Evolutionary conservation across 805 yeast genomes (phyloP), one percentile per base, ranked within the genome.

Genomic region (Candida peoriensis): DNA sequence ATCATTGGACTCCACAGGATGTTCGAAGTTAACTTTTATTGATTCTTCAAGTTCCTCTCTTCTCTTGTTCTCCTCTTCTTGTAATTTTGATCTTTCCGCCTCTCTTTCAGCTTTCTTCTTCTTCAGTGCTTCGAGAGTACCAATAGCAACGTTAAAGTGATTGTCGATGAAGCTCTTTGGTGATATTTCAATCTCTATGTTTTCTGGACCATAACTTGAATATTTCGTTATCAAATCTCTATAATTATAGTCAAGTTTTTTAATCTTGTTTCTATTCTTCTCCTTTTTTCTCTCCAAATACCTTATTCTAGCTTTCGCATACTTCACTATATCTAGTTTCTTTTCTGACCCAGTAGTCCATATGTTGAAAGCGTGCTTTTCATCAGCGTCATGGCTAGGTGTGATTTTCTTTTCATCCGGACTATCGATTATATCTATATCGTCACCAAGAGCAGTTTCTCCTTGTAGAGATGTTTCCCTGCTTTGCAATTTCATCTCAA

Each of bases 241-340:
- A 17, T 42, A 36, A 9, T 31, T 29, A 32, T 41, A 32, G 24
- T 49, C 38, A 6, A 44, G 22, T 42, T 36, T 32, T 8, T 30
- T 29, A 9, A 39, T 28, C 23, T 41, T 32, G 19, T 29, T 34
- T 20, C 36, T 18, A 17, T 40, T 31, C 16, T 39, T 37, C 14
- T 42, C 42, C 12, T 30, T 66, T 42, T 51, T 55, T 33, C 51
- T 63, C 42, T 56, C 47, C 4, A 74, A 55, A 12, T 60, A 43
- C 8, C 49, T 54, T 13, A 66, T 43, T 34, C 86, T 60, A 24
- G 66, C 66, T 16, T 62, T 55, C 0, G 86, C 78, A 52, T 77
- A 78, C 26, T 61, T 74, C 11, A 66, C 74, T 25, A 83, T 65
- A 55, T 81, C 80, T 42, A 80, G 73, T 11, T 51, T 47, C 32